Base-by-base conservation (phyloP, 257 asterid species). In the Penstemon newberryi region DNA sequence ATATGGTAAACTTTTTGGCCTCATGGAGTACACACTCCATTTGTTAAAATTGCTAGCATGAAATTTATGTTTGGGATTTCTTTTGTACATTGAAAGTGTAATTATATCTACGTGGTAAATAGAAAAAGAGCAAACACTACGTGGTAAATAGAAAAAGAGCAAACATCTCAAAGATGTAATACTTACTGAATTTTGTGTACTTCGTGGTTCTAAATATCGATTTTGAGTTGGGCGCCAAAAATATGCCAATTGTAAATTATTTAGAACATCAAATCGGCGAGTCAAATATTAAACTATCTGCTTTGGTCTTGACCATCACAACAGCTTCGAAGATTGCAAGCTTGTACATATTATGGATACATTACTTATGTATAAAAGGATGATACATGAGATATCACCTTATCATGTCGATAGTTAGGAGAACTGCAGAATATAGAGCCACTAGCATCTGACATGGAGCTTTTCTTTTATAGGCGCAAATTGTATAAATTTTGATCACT, bases 1-100 rank as follows among this genome's bases (percentile, higher is more conserved):
- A 78, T 85, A 90, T 65, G 95, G 96, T 85, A 84, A 76, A 18
- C 25, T 56, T 75, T 66, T 72, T 67, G 71, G 70, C 57, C 70
- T 57, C 46, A 46, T 42, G 5, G 43, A 12, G 4, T 50, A 4
- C 33, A 11, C 60, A 25, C 15, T 50, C 39, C n/a, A 0, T 13
- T 65, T 25, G 33, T 25, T 2, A 25, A 25, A 25, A 25, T 25
- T 25, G 33, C 33, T 25, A 25, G 33, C 33, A 25, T 1, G 33
- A 25, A 25, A 4, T 63, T 63, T 43, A 2, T 51, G n/a, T 60
- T 44, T 71, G 70, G 57, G 10, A 15, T 50, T 12, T 52, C 18
- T 19, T 42, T 8, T 6, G 33, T 56, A 63, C 55, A 54, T 6
- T 42, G 40, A 18, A 7, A 41, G 52, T 37, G 33, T 25, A 25